phyloP scores from a whole-genome alignment of 169 alveolate genomes.

The Amoebophrya sp. region DNA sequence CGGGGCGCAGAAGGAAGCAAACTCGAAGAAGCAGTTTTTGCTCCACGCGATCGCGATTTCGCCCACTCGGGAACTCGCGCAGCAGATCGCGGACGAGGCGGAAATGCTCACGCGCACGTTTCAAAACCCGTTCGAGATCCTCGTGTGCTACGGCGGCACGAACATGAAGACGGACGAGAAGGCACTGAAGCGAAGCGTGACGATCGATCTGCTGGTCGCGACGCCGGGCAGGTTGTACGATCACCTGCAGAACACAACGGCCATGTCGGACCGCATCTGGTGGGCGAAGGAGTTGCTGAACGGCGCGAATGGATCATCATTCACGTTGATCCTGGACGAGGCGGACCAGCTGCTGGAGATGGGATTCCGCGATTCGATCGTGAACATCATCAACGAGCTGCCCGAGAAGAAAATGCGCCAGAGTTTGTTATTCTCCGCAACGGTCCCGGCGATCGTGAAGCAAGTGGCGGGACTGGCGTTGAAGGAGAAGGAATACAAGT shows the following conservation, averaged over 20 bases:
- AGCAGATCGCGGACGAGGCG: not conserved
- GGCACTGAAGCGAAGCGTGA: not conserved
- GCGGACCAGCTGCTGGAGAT: conserved; percentile 11
- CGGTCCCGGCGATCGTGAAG: too few species aligned
- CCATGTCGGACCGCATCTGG: not conserved
- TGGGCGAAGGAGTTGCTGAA: not conserved
- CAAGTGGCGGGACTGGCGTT: too few species aligned
- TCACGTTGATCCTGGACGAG: not conserved
- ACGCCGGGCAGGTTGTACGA: conserved; percentile 3
- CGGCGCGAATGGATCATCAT: too few species aligned
- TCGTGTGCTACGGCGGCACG: not conserved
- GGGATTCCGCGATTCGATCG: not conserved
- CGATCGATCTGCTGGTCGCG: not conserved
- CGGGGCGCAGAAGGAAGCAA: too few species aligned
- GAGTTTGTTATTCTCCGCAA: not conserved
- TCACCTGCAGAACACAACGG: not conserved
- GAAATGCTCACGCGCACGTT: not conserved
- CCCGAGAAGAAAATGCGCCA: not conserved
- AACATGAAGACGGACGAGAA: not conserved
- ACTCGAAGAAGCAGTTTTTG: not conserved
- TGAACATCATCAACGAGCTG: not conserved
- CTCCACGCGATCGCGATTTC: not conserved
- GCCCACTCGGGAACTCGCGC: not conserved
- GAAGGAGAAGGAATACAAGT: too few species aligned
- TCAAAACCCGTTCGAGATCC: not conserved